Evolutionary conservation across 1,139 yeast genomes (phyloP), one percentile per base, ranked within the genome.

Genomic region (Scheffersomyces parashehatae): DNA sequence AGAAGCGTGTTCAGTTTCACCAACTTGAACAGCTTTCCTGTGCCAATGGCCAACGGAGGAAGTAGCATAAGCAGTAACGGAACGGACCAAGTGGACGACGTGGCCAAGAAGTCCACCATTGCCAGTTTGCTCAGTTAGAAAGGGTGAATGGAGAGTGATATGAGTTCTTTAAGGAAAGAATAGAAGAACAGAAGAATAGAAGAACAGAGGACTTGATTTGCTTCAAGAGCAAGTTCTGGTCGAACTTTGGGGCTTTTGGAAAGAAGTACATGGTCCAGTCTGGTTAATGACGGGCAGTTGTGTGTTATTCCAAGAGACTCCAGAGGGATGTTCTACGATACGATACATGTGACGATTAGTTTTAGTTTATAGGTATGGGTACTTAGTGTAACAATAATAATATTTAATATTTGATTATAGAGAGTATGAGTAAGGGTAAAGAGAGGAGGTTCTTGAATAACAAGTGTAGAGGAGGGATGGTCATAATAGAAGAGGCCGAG

Each of bases 1-100:
- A 55, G 78, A 40, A 59, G 71, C 31, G 75, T 73, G 26, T 65
- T 73, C 48, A 63, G 66, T 44, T 67, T 68, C 46, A 58, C 64
- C 6, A 39, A 43, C 29, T 46, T 51, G 41, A 36, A 43, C 11
- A 42, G 37, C 39, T 45, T 39, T 34, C 50, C 53, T 11, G 43
- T 49, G 8, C 43, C 52, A 13, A 13, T 49, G 54, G 29, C 33
- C 40, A 20, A 20, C 26, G 26, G 26, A 20, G 30, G 24, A 14
- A 14, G 35, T 3, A 14, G 24, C 11, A 31, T 9, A 14, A 20
- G 24, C 13, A 15, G 15, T 11, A 31, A 7, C 35, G 26, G 26
- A 20, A 38, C 40, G 14, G 16, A 32, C 29, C 26, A 29, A 13
- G 37, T 28, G 14, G 36, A 37, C 1, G 37, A 24, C 16, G 42